Conservation (phyloP, 2,329 filamentous ascomycete species). For the Aspergillus unguis region DNA sequence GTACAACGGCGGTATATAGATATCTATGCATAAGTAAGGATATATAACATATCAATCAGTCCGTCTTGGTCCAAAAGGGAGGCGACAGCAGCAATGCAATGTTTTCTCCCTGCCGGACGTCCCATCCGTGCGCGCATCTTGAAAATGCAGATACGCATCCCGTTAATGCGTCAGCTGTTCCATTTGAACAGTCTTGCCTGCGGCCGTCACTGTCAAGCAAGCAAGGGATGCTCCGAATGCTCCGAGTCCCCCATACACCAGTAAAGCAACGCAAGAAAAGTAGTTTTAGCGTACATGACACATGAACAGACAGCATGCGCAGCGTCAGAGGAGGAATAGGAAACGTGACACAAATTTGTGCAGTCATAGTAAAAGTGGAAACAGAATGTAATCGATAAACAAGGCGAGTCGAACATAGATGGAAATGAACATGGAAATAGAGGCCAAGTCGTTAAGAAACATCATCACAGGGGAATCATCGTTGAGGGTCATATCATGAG, state of each 20-base stretch:
- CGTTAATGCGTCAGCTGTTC: background rate
- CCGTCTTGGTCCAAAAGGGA: background rate
- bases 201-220: background rate
- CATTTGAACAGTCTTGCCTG: background rate
- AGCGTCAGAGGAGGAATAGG: background rate
- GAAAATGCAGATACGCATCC: background rate
- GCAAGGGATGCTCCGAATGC: background rate
- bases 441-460: background rate
- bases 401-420: background rate
- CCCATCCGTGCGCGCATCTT: background rate
- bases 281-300: conserved; percentile 1
- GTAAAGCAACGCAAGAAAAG: background rate
- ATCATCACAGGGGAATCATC: background rate
- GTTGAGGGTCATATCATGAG: conserved; percentile 3
- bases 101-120: background rate
- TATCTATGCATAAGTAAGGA: conserved; percentile 14
- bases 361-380: background rate
- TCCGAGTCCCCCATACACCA: background rate
- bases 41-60: conserved; percentile 7
- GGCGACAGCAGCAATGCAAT: too few relatives aligned
- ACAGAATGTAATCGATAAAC: background rate
- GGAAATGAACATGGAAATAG: background rate
- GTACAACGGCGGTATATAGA: conserved; percentile 13
- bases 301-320: background rate
- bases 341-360: background rate